These are phyloP conservation scores for Phytopythium boreale DNA, from an alignment of 352 stramenopile species.

Conservation along the genomic window DNA sequence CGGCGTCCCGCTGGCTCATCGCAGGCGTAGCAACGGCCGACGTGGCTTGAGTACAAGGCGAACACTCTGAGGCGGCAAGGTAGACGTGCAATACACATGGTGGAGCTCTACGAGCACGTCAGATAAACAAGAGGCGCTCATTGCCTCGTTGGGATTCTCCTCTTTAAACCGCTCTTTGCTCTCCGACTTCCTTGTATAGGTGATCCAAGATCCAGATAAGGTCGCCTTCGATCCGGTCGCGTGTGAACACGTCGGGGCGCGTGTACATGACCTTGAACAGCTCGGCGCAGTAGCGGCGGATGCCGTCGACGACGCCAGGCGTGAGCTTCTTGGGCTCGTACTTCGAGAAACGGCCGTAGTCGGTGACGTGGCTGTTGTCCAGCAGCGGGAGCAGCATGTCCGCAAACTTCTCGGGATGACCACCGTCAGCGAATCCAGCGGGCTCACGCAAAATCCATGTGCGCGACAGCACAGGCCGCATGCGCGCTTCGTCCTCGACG, in stretches of 20 bases:
- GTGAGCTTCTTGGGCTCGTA: background rate
- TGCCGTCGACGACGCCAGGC: background rate
- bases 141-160: background rate
- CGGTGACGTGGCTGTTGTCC: background rate
- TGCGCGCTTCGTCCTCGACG: background rate
- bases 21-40: background rate
- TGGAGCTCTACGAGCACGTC: no score
- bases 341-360: background rate
- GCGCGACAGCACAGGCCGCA: background rate
- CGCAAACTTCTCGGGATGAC: background rate
- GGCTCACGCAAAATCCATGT: background rate
- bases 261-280: constrained; percentile 6
- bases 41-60: background rate
- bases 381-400: background rate
- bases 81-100: background rate
- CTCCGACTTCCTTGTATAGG: background rate
- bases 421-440: background rate
- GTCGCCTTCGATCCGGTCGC: background rate
- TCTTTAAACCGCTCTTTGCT: background rate
- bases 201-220: background rate
- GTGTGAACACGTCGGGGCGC: constrained; percentile 1
- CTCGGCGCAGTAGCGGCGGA: constrained; percentile 1
- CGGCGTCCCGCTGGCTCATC: background rate
- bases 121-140: no score
- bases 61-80: background rate